These are phyloP conservation scores for Cladorrhinum samala DNA, from an alignment of 495 filamentous ascomycete species.

Conservation along the genomic window DNA sequence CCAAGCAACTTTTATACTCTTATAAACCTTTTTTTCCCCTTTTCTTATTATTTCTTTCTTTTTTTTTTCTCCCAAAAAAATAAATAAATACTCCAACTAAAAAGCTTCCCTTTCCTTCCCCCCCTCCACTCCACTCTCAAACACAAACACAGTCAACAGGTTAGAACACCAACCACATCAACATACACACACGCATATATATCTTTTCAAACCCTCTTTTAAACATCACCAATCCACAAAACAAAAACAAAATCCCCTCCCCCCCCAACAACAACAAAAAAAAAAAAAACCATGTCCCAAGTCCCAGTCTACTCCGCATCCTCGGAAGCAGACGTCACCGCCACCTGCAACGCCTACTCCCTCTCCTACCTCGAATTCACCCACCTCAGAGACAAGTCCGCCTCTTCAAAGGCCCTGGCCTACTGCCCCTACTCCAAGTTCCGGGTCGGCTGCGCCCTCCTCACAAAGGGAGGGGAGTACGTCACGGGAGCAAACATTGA, in stretches of 20 bases:
- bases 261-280: neutral
- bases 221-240: neutral
- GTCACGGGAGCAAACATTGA: conserved; percentile 83
- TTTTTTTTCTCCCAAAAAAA: neutral
- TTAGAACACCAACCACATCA: neutral
- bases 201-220: neutral
- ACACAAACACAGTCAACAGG: too few relatives aligned
- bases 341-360: conserved; percentile 35
- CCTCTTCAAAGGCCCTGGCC: conserved; percentile 63
- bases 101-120: neutral
- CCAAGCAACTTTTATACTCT: too few relatives aligned
- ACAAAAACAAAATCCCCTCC: neutral
- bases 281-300: conserved; percentile 4
- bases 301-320: conserved; percentile 19
- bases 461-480: conserved; percentile 56
- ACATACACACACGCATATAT: neutral
- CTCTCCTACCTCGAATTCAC: conserved; percentile 55
- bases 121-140: too few relatives aligned
- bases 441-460: conserved; percentile 78
- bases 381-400: conserved; percentile 51
- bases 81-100: neutral
- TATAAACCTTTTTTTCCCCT: neutral
- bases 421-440: conserved; percentile 95
- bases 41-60: neutral
- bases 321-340: conserved; percentile 18